phyloP scores from a whole-genome alignment of 768 basidiomycete species.

The Lactifluus rugatus region DNA sequence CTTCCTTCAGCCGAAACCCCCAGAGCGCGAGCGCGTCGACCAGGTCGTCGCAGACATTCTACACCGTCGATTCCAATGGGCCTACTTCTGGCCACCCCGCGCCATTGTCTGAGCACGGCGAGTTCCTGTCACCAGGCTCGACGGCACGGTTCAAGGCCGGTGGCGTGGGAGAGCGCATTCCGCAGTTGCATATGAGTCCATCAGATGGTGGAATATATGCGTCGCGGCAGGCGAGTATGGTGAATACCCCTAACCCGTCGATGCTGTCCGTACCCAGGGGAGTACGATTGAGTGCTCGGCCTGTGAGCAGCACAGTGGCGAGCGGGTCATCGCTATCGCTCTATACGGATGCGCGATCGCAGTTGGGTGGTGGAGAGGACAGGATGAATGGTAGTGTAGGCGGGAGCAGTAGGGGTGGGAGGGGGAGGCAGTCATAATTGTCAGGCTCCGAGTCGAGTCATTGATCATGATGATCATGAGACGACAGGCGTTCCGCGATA shows the following conservation, averaged over 20 bases:
- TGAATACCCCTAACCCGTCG: background rate
- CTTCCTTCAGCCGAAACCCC: slow-evolving; percentile 10
- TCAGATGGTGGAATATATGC: background rate
- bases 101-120: slow-evolving; percentile 5
- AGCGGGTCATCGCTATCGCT: slow-evolving; percentile 15
- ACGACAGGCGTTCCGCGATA: background rate
- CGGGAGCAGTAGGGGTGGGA: background rate
- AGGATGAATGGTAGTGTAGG: slow-evolving; percentile 4
- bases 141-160: background rate
- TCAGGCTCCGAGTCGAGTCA: background rate
- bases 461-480: background rate
- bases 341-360: slow-evolving; percentile 18
- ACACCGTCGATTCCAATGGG: slow-evolving; percentile 1
- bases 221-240: slow-evolving; percentile 17
- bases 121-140: background rate
- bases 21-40: slow-evolving; percentile 2
- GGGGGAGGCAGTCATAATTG: slow-evolving; percentile 2
- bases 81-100: background rate
- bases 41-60: slow-evolving; percentile 13
- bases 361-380: slow-evolving; percentile 6
- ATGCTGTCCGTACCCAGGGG: background rate
- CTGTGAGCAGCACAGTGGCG: slow-evolving; percentile 7
- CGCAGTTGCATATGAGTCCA: background rate
- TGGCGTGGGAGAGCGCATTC: slow-evolving; percentile 10
- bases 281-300: background rate